Conservation (phyloP, 345 rosid species). For the Sonneratia alba region DNA sequence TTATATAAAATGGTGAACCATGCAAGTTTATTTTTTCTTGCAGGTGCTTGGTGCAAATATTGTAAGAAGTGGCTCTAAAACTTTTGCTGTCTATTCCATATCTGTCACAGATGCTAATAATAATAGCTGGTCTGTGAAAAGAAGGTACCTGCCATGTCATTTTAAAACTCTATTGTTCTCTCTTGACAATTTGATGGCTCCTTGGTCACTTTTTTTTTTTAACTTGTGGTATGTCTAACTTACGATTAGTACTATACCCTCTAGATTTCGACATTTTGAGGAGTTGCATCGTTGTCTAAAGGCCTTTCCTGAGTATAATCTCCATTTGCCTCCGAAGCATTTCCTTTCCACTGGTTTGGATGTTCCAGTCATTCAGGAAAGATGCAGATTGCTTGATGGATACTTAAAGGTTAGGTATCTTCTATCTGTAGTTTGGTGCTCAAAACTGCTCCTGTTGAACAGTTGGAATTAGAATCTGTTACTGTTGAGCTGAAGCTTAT, state of each 20-base stretch:
- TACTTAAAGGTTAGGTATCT: slow-evolving; percentile 69
- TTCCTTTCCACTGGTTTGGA: slow-evolving; percentile 91
- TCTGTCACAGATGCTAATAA: slow-evolving; percentile 78
- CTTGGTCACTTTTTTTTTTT: neutral
- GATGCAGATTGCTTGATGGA: slow-evolving; percentile 75
- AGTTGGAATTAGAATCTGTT: neutral
- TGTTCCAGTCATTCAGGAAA: slow-evolving; percentile 69
- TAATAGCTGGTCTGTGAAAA: slow-evolving; percentile 94
- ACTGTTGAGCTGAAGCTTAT: neutral
- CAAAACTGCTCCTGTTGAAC: neutral
- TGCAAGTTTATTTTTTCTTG: slow-evolving; percentile 14
- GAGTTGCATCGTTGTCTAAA: slow-evolving; percentile 94
- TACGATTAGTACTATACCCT: slow-evolving; percentile 3
- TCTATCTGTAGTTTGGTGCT: slow-evolving; percentile 7
- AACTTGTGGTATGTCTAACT: neutral
- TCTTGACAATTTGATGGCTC: neutral
- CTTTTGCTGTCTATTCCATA: slow-evolving; percentile 88
- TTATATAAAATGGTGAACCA: neutral
- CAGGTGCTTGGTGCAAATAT: slow-evolving; percentile 98
- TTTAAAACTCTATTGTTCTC: slow-evolving; percentile 16
- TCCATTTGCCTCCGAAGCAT: slow-evolving; percentile 95
- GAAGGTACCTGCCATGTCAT: slow-evolving; percentile 52
- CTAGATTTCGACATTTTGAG: slow-evolving; percentile 97
- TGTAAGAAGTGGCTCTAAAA: slow-evolving; percentile 81
- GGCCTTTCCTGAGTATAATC: slow-evolving; percentile 78